These are phyloP conservation scores for Carex sylvatica DNA, from an alignment of 202 grass and related monocot species.

Conservation along the genomic window DNA sequence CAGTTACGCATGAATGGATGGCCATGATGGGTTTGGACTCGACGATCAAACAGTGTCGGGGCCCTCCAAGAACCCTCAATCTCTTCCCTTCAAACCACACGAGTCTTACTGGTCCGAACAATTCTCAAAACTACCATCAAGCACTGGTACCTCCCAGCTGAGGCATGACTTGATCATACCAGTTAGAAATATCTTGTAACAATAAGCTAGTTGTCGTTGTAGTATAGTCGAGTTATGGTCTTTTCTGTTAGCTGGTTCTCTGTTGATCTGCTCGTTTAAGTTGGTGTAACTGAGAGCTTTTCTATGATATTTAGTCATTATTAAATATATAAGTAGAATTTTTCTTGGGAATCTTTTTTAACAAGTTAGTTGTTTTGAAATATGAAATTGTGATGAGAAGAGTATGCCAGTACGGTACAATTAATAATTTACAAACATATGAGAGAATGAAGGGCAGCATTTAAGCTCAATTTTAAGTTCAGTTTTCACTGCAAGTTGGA, in stretches of 20 bases:
- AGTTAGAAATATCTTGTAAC: not conserved
- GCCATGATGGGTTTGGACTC: constrained; percentile 22
- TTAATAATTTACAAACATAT: not conserved
- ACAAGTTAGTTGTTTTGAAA: not conserved
- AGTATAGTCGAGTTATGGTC: not conserved
- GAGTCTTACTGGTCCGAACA: not conserved
- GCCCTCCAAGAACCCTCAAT: constrained; percentile 28
- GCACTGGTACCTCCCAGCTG: constrained; percentile 17
- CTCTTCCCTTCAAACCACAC: constrained; percentile 31
- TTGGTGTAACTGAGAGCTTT: not conserved
- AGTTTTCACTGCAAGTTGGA: too few species aligned
- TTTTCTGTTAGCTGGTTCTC: not conserved
- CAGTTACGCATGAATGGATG: constrained; percentile 32
- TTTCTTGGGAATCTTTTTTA: not conserved
- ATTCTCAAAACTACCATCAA: constrained; percentile 20
- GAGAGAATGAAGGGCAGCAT: not conserved
- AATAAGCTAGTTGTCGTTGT: not conserved
- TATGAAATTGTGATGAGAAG: not conserved
- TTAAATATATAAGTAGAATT: not conserved
- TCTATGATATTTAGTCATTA: not conserved
- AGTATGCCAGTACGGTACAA: not conserved
- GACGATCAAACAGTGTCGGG: not conserved
- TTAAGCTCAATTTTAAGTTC: too few species aligned
- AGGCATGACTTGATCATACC: not conserved
- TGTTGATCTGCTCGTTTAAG: not conserved